Percentiles rank a stretch among this genome's conserved stretches.
Conservation (phyloP, 768 basidiomycete genomes). For the Pulveroboletus sp. region DNA sequence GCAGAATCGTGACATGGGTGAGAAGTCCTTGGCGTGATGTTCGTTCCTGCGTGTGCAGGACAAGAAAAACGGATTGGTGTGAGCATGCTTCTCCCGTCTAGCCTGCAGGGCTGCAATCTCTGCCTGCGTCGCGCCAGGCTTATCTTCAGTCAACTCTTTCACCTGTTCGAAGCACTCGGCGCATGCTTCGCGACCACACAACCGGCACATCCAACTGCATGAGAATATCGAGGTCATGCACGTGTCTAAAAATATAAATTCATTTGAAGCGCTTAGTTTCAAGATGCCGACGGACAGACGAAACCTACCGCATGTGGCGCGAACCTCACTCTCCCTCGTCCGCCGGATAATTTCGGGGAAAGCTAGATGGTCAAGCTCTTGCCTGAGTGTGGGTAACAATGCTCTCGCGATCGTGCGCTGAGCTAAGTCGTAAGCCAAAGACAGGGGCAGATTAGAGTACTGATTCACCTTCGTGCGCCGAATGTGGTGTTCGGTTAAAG, state of each 20-base stretch:
- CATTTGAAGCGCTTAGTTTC: conserved; percentile 9
- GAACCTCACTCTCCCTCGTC: conserved; percentile 74
- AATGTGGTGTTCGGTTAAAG: conserved; percentile 47
- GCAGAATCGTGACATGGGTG: conserved; percentile 77
- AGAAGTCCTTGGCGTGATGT: conserved; percentile 64
- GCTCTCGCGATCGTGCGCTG: conserved; percentile 67
- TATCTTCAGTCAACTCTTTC: conserved; percentile 54
- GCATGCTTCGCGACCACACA: conserved; percentile 88
- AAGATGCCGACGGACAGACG: not conserved
- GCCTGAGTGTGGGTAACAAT: conserved; percentile 59
- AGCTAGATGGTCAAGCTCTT: conserved; percentile 61
- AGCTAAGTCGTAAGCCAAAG: conserved; percentile 11
- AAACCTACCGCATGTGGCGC: conserved; percentile 76
- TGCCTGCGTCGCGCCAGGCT: conserved; percentile 42
- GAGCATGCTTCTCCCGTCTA: conserved; percentile 56
- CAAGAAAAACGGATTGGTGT: conserved; percentile 70
- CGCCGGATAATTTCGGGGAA: conserved; percentile 60
- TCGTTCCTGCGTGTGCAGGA: conserved; percentile 69
- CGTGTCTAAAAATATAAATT: conserved; percentile 55
- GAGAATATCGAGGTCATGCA: conserved; percentile 94
- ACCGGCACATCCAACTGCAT: conserved; percentile 85
- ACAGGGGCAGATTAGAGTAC: conserved; percentile 1
- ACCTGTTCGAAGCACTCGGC: conserved; percentile 77
- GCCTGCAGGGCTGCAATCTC: conserved; percentile 49
- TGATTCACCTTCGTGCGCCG: conserved; percentile 54